Conservation (phyloP, 2,329 filamentous ascomycete genomes). For the Trichoderma sp. region DNA sequence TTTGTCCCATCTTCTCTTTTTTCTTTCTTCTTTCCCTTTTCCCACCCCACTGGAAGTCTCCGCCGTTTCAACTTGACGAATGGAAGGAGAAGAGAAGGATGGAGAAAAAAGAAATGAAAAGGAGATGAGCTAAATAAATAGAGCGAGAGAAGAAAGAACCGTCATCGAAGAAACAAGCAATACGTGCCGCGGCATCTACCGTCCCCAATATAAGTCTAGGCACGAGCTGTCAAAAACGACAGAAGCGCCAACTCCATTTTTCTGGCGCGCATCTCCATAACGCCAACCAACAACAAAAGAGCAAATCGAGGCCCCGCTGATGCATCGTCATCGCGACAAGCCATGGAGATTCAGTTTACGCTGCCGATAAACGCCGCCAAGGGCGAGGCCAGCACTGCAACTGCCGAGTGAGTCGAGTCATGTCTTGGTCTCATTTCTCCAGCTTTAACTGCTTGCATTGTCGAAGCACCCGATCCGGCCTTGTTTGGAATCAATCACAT, state of each 20-base stretch:
- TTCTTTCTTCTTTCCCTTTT: background rate
- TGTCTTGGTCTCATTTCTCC: constrained; percentile 17
- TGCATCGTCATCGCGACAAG: constrained; percentile 3
- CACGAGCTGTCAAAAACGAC: constrained; percentile 3
- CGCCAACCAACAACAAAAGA: constrained; percentile 6
- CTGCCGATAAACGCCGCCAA: constrained; percentile 36
- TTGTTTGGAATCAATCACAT: background rate
- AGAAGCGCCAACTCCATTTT: background rate
- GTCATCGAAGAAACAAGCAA: background rate
- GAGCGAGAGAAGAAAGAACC: background rate
- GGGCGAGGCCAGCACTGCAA: constrained; percentile 29
- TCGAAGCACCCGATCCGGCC: background rate
- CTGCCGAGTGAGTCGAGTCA: constrained; percentile 39
- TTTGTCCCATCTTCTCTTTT: background rate
- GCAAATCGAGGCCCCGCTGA: constrained; percentile 19
- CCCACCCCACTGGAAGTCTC: background rate
- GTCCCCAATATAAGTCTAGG: background rate
- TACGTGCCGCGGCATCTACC: background rate
- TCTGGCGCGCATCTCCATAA: background rate
- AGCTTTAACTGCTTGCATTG: background rate
- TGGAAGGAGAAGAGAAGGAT: background rate
- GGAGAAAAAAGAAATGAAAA: background rate
- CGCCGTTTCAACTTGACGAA: background rate
- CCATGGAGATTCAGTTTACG: constrained; percentile 48
- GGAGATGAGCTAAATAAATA: background rate